Conservation (phyloP, 1,284 basidiomycete genomes). For the Amylostereum chailletii region DNA sequence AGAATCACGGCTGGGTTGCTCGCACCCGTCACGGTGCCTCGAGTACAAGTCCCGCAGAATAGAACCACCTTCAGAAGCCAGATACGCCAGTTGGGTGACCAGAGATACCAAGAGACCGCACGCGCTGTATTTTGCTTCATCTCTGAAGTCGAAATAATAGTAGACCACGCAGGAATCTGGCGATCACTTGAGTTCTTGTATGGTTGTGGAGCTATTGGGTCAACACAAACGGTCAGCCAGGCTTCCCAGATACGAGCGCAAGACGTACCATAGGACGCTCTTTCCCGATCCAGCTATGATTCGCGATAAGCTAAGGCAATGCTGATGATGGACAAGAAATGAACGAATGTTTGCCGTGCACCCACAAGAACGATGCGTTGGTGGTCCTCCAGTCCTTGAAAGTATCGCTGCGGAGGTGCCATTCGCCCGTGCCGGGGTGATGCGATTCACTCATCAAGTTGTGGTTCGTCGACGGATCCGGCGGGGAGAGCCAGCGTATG, state of each 20-base stretch:
- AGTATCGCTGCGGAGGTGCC: background rate
- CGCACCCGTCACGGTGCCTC: background rate
- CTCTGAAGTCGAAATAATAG: constrained; percentile 4
- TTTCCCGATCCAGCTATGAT: constrained; percentile 5
- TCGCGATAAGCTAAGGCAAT: background rate
- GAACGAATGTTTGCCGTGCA: constrained; percentile 3
- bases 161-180: background rate
- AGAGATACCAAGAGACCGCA: background rate
- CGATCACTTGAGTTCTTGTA: background rate
- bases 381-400: constrained; percentile 1
- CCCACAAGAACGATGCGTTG: background rate
- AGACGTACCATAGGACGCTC: constrained; percentile 5
- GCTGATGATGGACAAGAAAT: background rate
- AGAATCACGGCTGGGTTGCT: background rate
- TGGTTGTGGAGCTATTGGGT: background rate
- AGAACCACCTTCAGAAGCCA: background rate
- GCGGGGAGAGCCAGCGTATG: background rate
- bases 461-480: constrained; percentile 4
- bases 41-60: background rate
- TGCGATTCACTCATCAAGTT: background rate
- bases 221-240: background rate
- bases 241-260: background rate
- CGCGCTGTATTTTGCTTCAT: background rate
- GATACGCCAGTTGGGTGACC: background rate
- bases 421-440: background rate